Evolutionary conservation across 192 early-diverging fungal species (phyloP).

Genomic region (Dissophora globulifera): DNA sequence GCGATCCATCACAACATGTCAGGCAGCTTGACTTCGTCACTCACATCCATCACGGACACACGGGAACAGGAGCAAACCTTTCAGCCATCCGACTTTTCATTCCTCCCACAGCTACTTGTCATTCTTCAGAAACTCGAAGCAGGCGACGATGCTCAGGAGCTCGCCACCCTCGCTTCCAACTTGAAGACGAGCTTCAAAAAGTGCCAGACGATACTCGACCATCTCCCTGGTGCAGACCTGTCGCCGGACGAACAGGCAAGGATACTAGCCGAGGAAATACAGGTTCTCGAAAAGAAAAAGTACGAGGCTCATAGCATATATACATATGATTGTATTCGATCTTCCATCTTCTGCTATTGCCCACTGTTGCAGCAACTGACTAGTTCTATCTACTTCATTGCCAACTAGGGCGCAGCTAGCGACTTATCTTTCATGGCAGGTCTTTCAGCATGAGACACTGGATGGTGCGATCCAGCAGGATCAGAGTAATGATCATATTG

Average conservation of each 20-base stretch:
- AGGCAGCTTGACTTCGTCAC: not conserved
- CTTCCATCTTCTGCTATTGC: not conserved
- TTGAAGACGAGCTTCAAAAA: conserved; percentile 52
- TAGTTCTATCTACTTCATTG: not conserved
- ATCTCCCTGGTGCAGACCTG: conserved; percentile 55
- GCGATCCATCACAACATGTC: not conserved
- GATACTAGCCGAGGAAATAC: conserved; percentile 34
- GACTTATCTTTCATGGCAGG: conserved; percentile 31
- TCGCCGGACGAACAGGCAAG: conserved; percentile 46
- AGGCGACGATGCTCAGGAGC: conserved; percentile 46
- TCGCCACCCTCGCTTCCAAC: conserved; percentile 33
- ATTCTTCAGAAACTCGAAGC: conserved; percentile 40
- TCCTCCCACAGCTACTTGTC: conserved; percentile 43
- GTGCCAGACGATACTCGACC: conserved; percentile 53
- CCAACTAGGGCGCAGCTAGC: conserved; percentile 29
- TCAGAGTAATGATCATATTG: not conserved
- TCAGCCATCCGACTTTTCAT: conserved; percentile 52
- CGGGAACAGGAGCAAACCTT: conserved; percentile 35
- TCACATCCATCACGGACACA: not conserved
- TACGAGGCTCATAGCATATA: not conserved
- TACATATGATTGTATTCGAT: not conserved
- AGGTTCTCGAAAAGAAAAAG: conserved; percentile 41
- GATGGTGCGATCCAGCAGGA: not conserved
- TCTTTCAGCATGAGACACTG: conserved; percentile 12
- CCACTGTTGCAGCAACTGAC: not conserved